These are phyloP conservation scores for Penicillium brasilianum DNA, from an alignment of 2,329 filamentous ascomycete species.

Conservation along the genomic window DNA sequence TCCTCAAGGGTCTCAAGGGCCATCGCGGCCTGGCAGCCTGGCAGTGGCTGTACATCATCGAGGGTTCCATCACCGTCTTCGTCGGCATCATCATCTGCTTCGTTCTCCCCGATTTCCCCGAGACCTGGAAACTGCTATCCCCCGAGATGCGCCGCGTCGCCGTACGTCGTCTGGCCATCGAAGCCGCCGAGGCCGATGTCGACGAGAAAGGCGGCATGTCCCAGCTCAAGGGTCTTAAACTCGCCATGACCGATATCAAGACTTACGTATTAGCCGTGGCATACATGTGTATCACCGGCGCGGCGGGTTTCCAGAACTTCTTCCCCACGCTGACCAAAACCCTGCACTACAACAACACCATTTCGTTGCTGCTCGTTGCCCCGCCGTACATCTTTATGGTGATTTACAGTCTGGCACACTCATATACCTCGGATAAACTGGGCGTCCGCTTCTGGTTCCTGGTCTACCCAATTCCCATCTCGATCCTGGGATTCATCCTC, in stretches of 20 bases:
- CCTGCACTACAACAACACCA: slow-evolving; percentile 50
- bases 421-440: slow-evolving; percentile 51
- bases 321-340: slow-evolving; percentile 58
- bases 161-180: slow-evolving; percentile 55
- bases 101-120: slow-evolving; percentile 50
- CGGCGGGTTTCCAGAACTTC: slow-evolving; percentile 60
- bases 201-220: slow-evolving; percentile 55
- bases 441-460: slow-evolving; percentile 59
- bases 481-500: slow-evolving; percentile 57
- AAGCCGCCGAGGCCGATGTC: slow-evolving; percentile 55
- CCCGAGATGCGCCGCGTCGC: slow-evolving; percentile 55
- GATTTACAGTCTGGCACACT: slow-evolving; percentile 53
- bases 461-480: slow-evolving; percentile 57
- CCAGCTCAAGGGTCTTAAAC: slow-evolving; percentile 56
- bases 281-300: slow-evolving; percentile 56
- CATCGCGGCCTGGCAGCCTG: slow-evolving; percentile 44
- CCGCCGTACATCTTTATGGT: slow-evolving; percentile 62
- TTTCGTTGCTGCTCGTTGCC: slow-evolving; percentile 58
- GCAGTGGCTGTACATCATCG: slow-evolving; percentile 52
- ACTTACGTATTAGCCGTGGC: slow-evolving; percentile 52
- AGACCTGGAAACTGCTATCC: slow-evolving; percentile 52
- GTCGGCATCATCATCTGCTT: slow-evolving; percentile 42
- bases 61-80: slow-evolving; percentile 42
- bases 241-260: slow-evolving; percentile 58
- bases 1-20: slow-evolving; percentile 49